Conservation (phyloP, 2,329 filamentous ascomycete genomes). For the Monosporascus cannonballus region DNA sequence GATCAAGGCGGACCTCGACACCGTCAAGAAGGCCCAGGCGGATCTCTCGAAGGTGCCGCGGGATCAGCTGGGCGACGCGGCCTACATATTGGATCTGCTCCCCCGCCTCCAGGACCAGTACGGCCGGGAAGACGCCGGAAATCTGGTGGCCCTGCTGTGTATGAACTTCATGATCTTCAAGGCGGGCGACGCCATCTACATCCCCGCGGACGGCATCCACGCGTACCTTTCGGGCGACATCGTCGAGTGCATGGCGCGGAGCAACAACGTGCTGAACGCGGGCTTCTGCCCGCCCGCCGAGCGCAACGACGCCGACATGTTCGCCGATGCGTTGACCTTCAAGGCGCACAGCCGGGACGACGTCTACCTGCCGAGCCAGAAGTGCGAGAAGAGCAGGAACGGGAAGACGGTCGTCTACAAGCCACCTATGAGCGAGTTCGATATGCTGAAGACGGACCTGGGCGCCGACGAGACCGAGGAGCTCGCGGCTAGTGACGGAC, state of each 20-base stretch:
- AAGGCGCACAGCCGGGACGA: conserved; percentile 52
- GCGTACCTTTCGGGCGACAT: conserved; percentile 69
- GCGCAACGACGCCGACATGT: conserved; percentile 57
- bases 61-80: conserved; percentile 41
- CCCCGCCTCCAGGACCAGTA: conserved; percentile 61
- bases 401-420: conserved; percentile 59
- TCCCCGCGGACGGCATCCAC: conserved; percentile 69
- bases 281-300: conserved; percentile 67
- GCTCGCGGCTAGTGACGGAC: conserved; percentile 49
- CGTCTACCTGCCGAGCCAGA: conserved; percentile 44
- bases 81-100: conserved; percentile 58
- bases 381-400: conserved; percentile 44
- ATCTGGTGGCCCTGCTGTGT: conserved; percentile 60
- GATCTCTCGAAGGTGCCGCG: conserved; percentile 42
- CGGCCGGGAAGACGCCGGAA: conserved; percentile 56
- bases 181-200: conserved; percentile 62
- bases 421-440: conserved; percentile 67
- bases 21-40: conserved; percentile 46
- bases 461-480: conserved; percentile 51
- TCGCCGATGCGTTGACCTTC: conserved; percentile 59
- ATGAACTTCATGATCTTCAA: conserved; percentile 69
- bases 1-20: conserved; percentile 46
- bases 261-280: conserved; percentile 68
- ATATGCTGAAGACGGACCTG: conserved; percentile 58
- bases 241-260: conserved; percentile 72